Evolutionary conservation across 441 rosid species (phyloP).

Genomic region (Syzygium malaccense): DNA sequence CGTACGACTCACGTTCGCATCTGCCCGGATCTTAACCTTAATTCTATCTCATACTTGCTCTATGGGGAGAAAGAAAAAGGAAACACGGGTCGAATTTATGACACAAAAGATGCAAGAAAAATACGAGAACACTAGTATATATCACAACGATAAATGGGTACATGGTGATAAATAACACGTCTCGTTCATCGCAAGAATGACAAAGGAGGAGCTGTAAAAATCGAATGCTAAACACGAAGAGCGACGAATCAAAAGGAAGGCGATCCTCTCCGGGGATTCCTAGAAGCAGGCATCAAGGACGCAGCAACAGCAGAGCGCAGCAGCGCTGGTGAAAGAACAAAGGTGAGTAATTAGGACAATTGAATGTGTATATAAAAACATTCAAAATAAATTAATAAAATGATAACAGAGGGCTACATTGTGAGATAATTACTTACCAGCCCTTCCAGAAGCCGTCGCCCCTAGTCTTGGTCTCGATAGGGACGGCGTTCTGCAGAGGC

Average conservation of each 20-base stretch:
- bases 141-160: too few relatives aligned
- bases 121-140: too few relatives aligned
- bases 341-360: neutral
- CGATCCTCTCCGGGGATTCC: neutral
- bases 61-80: too few relatives aligned
- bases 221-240: neutral
- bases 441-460: neutral
- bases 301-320: neutral
- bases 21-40: too few relatives aligned
- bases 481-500: neutral
- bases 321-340: neutral
- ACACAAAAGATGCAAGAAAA: too few relatives aligned
- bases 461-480: neutral
- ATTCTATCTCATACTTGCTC: too few relatives aligned
- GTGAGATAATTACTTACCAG: neutral
- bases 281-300: neutral
- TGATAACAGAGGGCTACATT: neutral
- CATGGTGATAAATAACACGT: too few relatives aligned
- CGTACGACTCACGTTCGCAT: too few relatives aligned
- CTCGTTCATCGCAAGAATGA: too few relatives aligned
- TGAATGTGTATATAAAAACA: neutral
- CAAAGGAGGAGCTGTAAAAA: too few relatives aligned
- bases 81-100: too few relatives aligned
- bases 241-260: neutral
- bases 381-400: too few relatives aligned